phyloP scores from a whole-genome alignment of 345 rosid genomes.

The Sisymbrium altissimum region DNA sequence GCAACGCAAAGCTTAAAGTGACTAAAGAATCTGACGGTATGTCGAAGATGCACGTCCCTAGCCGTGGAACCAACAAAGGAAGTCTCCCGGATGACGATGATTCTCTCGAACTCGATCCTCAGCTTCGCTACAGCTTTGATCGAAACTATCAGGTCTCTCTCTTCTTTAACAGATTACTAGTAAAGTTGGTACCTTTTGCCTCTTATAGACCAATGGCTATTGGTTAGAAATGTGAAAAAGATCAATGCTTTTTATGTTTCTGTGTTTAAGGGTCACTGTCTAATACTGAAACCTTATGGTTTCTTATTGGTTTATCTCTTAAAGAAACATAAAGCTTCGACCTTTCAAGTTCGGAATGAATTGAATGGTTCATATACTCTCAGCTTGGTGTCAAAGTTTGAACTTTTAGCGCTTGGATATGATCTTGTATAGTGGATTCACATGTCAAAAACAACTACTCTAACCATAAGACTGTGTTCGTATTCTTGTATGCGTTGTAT shows the following conservation, averaged over 20 bases:
- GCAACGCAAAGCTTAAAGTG: slow-evolving; percentile 73
- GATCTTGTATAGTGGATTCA: not conserved
- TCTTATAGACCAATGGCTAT: not conserved
- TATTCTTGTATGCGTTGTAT: too few species aligned
- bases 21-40: slow-evolving; percentile 67
- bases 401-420: not conserved
- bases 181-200: not conserved
- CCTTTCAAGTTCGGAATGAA: not conserved
- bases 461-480: too few species aligned
- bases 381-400: not conserved
- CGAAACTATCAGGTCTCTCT: slow-evolving; percentile 69
- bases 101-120: slow-evolving; percentile 73
- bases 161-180: not conserved
- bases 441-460: not conserved
- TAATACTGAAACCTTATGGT: not conserved
- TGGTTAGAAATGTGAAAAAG: not conserved
- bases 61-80: slow-evolving; percentile 31
- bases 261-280: not conserved
- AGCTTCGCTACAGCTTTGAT: slow-evolving; percentile 96
- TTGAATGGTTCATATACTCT: not conserved
- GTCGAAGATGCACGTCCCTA: slow-evolving; percentile 80
- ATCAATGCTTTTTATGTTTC: not conserved
- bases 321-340: not conserved
- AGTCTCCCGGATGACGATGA: slow-evolving; percentile 45
- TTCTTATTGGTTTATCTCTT: not conserved